These are phyloP conservation scores for Gynostemma pentaphyllum DNA, from an alignment of 306 rosid species.

Conservation along the genomic window DNA sequence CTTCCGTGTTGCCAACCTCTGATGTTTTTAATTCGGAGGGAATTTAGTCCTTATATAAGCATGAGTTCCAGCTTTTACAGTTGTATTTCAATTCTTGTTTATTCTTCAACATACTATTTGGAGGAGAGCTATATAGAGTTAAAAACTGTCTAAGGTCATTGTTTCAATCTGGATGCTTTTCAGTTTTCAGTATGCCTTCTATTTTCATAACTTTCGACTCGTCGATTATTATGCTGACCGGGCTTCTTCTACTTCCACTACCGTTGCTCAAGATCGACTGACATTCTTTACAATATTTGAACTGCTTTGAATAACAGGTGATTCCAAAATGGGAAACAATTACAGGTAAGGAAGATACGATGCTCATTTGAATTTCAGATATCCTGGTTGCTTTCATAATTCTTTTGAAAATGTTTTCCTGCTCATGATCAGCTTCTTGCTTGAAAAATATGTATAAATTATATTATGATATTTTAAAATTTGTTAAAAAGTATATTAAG, in stretches of 20 bases:
- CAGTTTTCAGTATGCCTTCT: no score
- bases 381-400: not conserved
- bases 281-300: not conserved
- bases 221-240: no score
- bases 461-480: no score
- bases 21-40: conserved; percentile 4
- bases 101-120: not conserved
- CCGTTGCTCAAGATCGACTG: no score
- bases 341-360: not conserved
- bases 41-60: not conserved
- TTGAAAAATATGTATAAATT: no score
- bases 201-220: no score
- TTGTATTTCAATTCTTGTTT: not conserved
- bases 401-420: not conserved
- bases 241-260: no score
- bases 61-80: not conserved
- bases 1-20: not conserved
- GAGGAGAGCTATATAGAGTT: not conserved
- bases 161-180: no score
- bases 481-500: no score
- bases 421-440: no score
- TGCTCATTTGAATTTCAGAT: not conserved
- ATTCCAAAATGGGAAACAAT: not conserved
- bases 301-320: not conserved
- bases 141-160: not conserved